These are phyloP conservation scores for Akanthomyces uredinophilus DNA, from an alignment of 2,329 filamentous ascomycete genomes.

Conservation along the genomic window DNA sequence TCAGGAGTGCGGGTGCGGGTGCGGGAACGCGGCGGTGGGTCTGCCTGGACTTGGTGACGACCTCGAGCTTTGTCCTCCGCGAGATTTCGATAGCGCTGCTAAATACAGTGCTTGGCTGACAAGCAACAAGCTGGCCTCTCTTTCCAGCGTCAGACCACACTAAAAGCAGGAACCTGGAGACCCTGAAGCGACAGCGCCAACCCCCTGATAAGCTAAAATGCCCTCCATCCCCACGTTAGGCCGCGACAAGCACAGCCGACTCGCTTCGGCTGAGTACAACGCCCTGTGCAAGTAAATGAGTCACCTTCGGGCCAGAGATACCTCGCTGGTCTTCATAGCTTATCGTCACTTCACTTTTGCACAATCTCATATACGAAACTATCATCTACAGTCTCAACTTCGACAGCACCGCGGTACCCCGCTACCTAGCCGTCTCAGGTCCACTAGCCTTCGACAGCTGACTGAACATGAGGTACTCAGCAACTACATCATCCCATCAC, in stretches of 20 bases:
- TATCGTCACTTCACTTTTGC: background rate
- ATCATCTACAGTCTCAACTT: background rate
- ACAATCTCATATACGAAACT: background rate
- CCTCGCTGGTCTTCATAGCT: background rate
- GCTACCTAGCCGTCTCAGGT: background rate
- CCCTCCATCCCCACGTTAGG: background rate
- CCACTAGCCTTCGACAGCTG: background rate
- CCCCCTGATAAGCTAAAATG: background rate
- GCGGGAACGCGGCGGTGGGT: conserved; percentile 13
- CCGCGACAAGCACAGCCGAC: background rate
- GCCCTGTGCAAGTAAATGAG: background rate
- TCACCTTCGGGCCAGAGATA: background rate
- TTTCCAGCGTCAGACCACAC: too few relatives aligned
- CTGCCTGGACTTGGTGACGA: background rate
- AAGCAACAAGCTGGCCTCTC: too few relatives aligned
- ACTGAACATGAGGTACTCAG: background rate
- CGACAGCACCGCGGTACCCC: background rate
- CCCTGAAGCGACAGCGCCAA: background rate
- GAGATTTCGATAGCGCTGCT: too few relatives aligned
- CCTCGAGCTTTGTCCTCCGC: background rate
- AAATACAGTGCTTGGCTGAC: too few relatives aligned
- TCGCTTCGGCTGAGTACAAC: background rate
- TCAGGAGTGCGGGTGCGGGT: conserved; percentile 12
- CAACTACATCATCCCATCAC: background rate
- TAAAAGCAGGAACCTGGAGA: background rate